Evolutionary conservation across 495 filamentous ascomycete species (phyloP).

Genomic region (Parmelia sp.): DNA sequence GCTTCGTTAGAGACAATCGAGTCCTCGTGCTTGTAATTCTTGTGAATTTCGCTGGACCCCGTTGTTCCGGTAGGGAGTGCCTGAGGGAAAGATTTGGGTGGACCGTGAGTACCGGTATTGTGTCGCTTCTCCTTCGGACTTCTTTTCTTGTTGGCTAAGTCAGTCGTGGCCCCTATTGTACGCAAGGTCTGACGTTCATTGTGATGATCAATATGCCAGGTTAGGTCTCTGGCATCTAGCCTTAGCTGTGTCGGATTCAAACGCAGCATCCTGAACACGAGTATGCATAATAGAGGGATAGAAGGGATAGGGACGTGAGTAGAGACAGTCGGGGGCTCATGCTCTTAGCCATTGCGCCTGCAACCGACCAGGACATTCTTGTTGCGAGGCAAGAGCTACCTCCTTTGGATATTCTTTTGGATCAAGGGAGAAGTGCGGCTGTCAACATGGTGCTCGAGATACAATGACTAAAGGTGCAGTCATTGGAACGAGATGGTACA

Average conservation of each 20-base stretch:
- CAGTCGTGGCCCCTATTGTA: not conserved
- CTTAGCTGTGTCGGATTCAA: constrained; percentile 20
- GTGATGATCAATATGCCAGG: constrained; percentile 23
- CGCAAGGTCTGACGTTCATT: constrained; percentile 17
- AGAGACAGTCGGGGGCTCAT: not conserved
- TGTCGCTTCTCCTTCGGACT: not conserved
- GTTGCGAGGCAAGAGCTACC: not conserved
- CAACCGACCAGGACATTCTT: not conserved
- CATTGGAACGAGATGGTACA: not conserved
- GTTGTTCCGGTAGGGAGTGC: not conserved
- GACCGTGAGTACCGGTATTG: not conserved
- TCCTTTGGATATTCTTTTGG: not conserved
- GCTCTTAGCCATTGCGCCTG: not conserved
- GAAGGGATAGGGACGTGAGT: not conserved
- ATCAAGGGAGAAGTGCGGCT: not conserved
- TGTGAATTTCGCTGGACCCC: not conserved
- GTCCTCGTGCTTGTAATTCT: constrained; percentile 7
- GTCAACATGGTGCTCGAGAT: not conserved
- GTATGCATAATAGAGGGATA: not conserved
- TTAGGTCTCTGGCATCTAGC: constrained; percentile 22
- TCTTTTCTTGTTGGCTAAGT: not conserved
- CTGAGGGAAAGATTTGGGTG: not conserved
- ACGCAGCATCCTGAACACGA: constrained; percentile 19
- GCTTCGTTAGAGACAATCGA: constrained; percentile 17
- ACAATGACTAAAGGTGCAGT: not conserved